Evolutionary conservation across 345 rosid genomes (phyloP).

Genomic region (Diplotaxis tenuifolia): DNA sequence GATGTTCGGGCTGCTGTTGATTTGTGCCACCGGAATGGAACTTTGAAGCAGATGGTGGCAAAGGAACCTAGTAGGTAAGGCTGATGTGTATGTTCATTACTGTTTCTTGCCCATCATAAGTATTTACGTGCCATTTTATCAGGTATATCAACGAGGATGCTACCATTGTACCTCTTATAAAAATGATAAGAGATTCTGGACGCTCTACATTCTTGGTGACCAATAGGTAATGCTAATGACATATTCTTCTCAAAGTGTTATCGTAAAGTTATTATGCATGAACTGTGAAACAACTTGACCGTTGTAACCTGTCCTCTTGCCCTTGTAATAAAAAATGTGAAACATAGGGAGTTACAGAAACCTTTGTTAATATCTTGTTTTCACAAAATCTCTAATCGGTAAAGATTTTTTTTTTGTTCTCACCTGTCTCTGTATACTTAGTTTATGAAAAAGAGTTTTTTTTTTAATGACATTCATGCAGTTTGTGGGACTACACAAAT

Average conservation of each 20-base stretch:
- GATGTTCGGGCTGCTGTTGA: conserved; percentile 98
- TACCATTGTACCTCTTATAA: conserved; percentile 73
- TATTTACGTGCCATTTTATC: conserved; percentile 2
- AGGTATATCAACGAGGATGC: conserved; percentile 88
- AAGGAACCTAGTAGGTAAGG: conserved; percentile 65
- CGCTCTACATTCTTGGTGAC: conserved; percentile 97
- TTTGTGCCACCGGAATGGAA: conserved; percentile 98
- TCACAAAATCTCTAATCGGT: too few relatives aligned
- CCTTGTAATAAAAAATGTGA: too few relatives aligned
- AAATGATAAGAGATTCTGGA: conserved; percentile 87
- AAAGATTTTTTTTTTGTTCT: too few relatives aligned
- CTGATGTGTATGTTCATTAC: neutral
- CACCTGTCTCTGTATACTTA: neutral
- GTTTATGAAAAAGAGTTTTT: neutral
- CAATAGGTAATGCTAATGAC: conserved; percentile 54
- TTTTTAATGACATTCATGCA: conserved; percentile 42
- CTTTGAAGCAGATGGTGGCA: conserved; percentile 95
- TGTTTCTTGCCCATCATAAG: neutral
- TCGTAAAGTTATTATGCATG: neutral
- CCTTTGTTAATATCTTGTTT: too few relatives aligned
- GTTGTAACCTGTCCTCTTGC: too few relatives aligned
- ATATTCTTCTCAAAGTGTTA: neutral
- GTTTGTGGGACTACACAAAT: conserved; percentile 98
- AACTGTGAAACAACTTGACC: too few relatives aligned
- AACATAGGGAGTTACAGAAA: too few relatives aligned